Conservation (phyloP, 23 red algal species). For the Gracilariopsis chorda region DNA sequence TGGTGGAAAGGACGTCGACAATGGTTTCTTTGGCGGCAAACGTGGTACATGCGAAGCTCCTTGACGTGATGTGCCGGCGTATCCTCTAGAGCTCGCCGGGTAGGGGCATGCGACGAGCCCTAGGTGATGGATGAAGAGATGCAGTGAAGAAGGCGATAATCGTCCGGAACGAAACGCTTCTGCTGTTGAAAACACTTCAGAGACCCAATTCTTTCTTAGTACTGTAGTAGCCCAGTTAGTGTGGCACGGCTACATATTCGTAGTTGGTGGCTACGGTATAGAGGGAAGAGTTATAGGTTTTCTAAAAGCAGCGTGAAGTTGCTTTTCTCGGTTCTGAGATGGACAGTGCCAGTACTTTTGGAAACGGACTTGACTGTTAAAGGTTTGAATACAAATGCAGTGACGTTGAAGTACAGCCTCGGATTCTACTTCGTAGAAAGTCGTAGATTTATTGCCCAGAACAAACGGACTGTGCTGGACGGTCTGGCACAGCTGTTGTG, state of each 20-base stretch:
- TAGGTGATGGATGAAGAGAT: neutral
- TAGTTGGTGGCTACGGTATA: neutral
- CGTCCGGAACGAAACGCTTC: neutral
- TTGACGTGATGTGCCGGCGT: neutral
- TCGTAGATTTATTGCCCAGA: constrained; percentile 91
- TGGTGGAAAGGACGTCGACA: neutral
- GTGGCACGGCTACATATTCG: neutral
- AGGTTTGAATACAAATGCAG: constrained; percentile 87
- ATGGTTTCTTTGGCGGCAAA: neutral
- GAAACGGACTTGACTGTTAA: constrained; percentile 98
- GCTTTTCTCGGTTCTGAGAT: constrained; percentile 83
- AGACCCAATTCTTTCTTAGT: neutral
- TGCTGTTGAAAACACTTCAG: neutral
- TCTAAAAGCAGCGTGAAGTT: constrained; percentile 89
- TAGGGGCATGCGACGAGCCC: too few species aligned
- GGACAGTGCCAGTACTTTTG: constrained; percentile 91
- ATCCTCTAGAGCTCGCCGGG: too few species aligned
- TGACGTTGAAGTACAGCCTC: constrained; percentile 94
- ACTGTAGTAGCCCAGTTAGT: neutral
- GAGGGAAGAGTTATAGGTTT: neutral
- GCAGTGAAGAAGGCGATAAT: neutral
- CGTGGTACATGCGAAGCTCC: neutral
- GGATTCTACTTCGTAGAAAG: constrained; percentile 73
- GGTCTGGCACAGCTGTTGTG: constrained; percentile 81
- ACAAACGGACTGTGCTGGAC: constrained; percentile 92